phyloP scores from a whole-genome alignment of 768 basidiomycete species.

The Suillus lakei region DNA sequence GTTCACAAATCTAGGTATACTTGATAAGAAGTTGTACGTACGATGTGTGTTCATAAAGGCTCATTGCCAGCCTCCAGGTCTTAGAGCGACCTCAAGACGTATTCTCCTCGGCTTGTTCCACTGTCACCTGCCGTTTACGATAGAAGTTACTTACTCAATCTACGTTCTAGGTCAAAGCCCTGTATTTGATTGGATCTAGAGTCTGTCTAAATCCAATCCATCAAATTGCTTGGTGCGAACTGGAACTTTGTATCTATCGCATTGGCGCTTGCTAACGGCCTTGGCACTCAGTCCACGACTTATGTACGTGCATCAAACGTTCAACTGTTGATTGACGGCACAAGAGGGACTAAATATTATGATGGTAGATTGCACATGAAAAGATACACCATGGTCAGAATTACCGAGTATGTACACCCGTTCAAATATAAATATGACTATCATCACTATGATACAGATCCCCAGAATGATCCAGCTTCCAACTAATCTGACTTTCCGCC shows the following conservation, averaged over 20 bases:
- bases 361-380: not conserved
- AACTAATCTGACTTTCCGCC: slow-evolving; percentile 27
- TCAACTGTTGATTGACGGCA: not conserved
- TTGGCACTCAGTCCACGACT: not conserved
- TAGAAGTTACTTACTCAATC: not conserved
- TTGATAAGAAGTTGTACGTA: not conserved
- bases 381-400: not conserved
- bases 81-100: not conserved
- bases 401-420: not conserved
- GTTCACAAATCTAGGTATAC: not conserved
- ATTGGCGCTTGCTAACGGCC: no score
- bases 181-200: not conserved
- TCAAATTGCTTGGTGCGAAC: not conserved
- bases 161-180: not conserved
- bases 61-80: not conserved
- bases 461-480: not conserved
- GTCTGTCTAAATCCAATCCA: not conserved
- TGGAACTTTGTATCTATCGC: not conserved
- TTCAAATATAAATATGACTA: slow-evolving; percentile 4
- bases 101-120: slow-evolving; percentile 1
- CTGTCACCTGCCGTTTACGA: not conserved
- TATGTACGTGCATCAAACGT: not conserved
- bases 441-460: not conserved
- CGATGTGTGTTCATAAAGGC: not conserved
- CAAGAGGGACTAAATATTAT: not conserved